Evolutionary conservation across 208 protist genomes (phyloP).

Genomic region (Trypanosoma boissoni): DNA sequence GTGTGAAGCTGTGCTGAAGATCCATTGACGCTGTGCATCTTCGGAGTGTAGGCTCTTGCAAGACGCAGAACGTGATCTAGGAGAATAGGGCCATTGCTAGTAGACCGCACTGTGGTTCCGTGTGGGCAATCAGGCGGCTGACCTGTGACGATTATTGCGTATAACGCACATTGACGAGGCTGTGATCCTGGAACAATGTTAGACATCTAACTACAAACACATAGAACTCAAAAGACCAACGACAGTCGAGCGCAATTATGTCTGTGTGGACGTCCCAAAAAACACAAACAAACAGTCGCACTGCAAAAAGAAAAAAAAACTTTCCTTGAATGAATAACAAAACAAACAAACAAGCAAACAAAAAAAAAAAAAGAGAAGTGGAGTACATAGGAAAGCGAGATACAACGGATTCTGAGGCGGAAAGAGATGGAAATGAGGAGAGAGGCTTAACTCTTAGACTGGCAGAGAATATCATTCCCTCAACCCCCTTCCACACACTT

Average conservation of each 20-base stretch:
- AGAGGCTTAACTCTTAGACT: no score
- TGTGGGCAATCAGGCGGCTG: slow-evolving; percentile 12
- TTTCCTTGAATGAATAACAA: not conserved
- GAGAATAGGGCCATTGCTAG: slow-evolving; percentile 7
- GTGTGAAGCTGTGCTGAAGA: not conserved
- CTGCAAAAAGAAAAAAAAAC: slow-evolving; percentile 15
- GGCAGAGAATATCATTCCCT: no score
- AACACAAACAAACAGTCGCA: not conserved
- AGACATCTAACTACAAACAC: no score
- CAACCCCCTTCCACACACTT: no score
- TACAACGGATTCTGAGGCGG: not conserved
- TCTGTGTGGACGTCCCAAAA: not conserved
- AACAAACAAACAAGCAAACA: slow-evolving; percentile 2
- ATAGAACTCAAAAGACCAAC: not conserved
- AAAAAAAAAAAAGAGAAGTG: slow-evolving; percentile 21
- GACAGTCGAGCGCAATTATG: not conserved
- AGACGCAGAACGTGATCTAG: slow-evolving; percentile 18
- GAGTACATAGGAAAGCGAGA: not conserved
- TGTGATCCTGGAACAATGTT: slow-evolving; percentile 14
- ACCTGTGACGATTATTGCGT: slow-evolving; percentile 14
- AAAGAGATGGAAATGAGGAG: no score
- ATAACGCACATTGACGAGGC: slow-evolving; percentile 13
- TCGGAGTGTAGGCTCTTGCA: slow-evolving; percentile 1
- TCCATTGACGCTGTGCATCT: not conserved
- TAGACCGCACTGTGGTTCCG: slow-evolving; percentile 8